Base-by-base conservation (phyloP, 1,284 basidiomycete genomes). In the Sutorius eximius region DNA sequence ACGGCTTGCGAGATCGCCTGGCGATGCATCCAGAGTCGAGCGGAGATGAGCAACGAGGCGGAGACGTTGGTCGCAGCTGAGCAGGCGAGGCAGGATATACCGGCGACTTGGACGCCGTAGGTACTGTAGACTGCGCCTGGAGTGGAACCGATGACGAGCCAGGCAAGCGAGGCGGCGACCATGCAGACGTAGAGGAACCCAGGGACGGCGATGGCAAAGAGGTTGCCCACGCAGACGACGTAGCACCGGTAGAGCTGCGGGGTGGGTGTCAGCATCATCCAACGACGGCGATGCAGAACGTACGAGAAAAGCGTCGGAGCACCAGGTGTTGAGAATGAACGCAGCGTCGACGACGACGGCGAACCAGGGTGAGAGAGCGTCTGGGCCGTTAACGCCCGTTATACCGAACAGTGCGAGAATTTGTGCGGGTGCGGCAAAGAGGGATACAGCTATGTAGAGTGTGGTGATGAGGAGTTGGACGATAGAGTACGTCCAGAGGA, bases 221-320 rank as follows among this genome's bases (percentile, higher is more conserved):
- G 37, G 48, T 61, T 57, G 1, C 29, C 60, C 51, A 47, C 48
- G 44, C 52, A 67, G 41, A 65, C 45, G 41, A 69, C 32, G 29
- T 67, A 52, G n/a, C 60, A 67, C 15, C 66, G 65, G 24, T 69
- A 67, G 11, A 69, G 52, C 64, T 69, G 7, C 22, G 12, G 13
- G 13, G 5, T 15, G 2, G 18, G 9, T 15, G 5, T 62, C 38
- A 58, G 45, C 5, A 9, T 32, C 20, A 15, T 3, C 20, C 7
- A 16, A 2, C 1, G 16, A 13, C 5, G 37, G 20, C 6, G 22
- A n/a, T 12, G 4, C 33, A 9, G 8, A 15, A 60, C 65, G 46
- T 40, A 65, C 64, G 2, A 65, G 63, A 24, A 68, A 65, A 2
- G 52, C 67, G 7, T 65, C 64, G 0, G 65, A 69, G 1, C 45